Evolutionary conservation across 1,284 basidiomycete species (phyloP).

Genomic region (Schizopora paradoxa): DNA sequence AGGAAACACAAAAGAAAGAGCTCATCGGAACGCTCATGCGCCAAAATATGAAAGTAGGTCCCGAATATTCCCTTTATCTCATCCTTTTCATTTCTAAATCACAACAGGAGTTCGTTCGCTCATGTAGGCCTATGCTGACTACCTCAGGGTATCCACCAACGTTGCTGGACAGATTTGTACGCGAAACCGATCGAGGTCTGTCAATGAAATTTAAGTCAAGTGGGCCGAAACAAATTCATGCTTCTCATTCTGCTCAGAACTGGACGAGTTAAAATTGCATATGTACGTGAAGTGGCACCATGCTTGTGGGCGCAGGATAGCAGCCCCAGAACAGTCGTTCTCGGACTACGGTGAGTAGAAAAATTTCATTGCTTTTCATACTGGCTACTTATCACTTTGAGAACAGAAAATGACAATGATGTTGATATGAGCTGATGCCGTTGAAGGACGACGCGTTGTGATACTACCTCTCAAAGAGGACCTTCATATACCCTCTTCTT

Average conservation of each 20-base stretch:
- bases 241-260: constrained; percentile 7
- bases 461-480: too few relatives aligned
- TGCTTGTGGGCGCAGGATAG: constrained; percentile 13
- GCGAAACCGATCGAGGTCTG: constrained; percentile 17
- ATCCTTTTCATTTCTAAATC: background rate
- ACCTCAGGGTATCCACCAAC: constrained; percentile 16
- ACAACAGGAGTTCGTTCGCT: constrained; percentile 14
- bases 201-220: too few relatives aligned
- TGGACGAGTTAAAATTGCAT: constrained; percentile 14
- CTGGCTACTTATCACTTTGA: too few relatives aligned
- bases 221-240: too few relatives aligned
- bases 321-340: constrained; percentile 4
- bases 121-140: constrained; percentile 18
- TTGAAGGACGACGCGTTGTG: too few relatives aligned
- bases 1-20: constrained; percentile 14
- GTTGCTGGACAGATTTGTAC: constrained; percentile 14
- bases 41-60: constrained; percentile 17
- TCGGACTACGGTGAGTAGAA: too few relatives aligned
- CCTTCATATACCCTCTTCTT: too few relatives aligned
- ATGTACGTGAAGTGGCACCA: constrained; percentile 20
- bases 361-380: too few relatives aligned
- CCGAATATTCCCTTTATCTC: background rate
- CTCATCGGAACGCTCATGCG: constrained; percentile 19
- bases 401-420: too few relatives aligned
- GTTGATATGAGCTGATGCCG: too few relatives aligned